A percentile compares a stretch with the other conserved stretches of the same genome.
Evolutionary conservation across 495 filamentous ascomycete genomes (phyloP).

Genomic region (Neurospora sp.): DNA sequence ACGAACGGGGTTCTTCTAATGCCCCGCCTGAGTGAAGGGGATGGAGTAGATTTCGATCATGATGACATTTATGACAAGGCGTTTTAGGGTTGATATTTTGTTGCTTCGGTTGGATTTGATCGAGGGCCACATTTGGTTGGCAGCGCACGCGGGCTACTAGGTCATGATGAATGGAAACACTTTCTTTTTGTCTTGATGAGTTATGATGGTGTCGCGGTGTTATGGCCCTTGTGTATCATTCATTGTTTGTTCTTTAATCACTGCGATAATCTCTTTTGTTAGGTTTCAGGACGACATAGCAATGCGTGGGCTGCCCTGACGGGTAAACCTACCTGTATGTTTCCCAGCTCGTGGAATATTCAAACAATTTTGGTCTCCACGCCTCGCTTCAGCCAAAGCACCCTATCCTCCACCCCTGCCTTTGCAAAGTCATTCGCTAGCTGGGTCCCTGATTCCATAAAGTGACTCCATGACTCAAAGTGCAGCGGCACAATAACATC

Average conservation of each 20-base stretch:
- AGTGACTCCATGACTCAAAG: conserved; percentile 43
- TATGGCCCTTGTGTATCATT: not conserved
- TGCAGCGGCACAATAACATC: conserved; percentile 44
- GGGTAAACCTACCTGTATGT: not conserved
- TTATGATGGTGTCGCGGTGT: not conserved
- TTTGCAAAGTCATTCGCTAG: conserved; percentile 44
- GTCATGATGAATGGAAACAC: not conserved
- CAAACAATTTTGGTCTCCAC: conserved; percentile 13
- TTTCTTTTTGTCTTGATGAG: not conserved
- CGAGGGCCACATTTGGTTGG: not conserved
- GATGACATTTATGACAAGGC: not conserved
- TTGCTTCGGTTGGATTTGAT: not conserved
- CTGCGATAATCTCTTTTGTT: not conserved
- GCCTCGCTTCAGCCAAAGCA: conserved; percentile 25
- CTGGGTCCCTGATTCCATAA: conserved; percentile 24
- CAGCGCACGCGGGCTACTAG: not conserved
- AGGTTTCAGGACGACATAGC: not conserved
- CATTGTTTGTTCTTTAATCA: not conserved
- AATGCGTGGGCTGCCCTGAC: not conserved
- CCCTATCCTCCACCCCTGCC: conserved; percentile 48
- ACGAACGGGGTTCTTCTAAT: not conserved
- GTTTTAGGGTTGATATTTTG: not conserved
- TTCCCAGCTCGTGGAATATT: not conserved
- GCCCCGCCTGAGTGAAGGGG: not conserved
- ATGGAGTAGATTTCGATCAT: not conserved